Base-by-base conservation (phyloP, 2,329 filamentous ascomycete species). In the Pyrenophora seminiperda region DNA sequence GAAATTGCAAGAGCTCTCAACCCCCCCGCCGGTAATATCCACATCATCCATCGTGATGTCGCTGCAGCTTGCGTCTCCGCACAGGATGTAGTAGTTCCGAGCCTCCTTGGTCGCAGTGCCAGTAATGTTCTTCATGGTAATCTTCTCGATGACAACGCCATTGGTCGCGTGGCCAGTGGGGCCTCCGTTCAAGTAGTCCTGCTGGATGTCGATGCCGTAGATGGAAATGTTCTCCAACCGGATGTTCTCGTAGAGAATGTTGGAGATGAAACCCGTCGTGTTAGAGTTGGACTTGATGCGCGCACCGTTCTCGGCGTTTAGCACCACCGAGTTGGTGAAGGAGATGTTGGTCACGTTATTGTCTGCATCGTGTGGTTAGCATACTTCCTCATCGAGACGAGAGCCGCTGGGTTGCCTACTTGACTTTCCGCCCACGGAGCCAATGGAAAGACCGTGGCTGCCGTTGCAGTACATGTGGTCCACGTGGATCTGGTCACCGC, bases 381-480 rank as follows among this genome's bases (percentile, higher is more conserved):
- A 17, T 9, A 11, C 15, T 27, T n/a, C 1, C 7, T n/a, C 20
- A 14, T 18, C n/a, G n/a, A 18, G n/a, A 10, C 1, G 15, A 1
- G 5, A 11, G 9, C 14, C n/a, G 17, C 37, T 10, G 17, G 15
- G 4, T 22, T 41, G n/a, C 54, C 9, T 47, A 58, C 47, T 56
- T 19, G 54, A 56, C 39, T 54, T 62, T 38, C 57, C 55, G 24
- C 81, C 81, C 3, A 84, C 78, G 2, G 78, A 81, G 18, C 81
- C 81, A 58, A 85, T 82, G 31, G 79, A 81, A 2, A 85, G 70
- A 33, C 81, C 82, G 59, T 82, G 80, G 14, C 79, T 77, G 14
- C 79, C 78, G 2, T 73, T 72, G 62, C 79, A 81, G 18, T 73
- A 66, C 33, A 74, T 73, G 41, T 73, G 73, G 13, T 43, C 50